These are phyloP conservation scores for Boletus huronensis DNA, from an alignment of 768 basidiomycete species.

Conservation along the genomic window DNA sequence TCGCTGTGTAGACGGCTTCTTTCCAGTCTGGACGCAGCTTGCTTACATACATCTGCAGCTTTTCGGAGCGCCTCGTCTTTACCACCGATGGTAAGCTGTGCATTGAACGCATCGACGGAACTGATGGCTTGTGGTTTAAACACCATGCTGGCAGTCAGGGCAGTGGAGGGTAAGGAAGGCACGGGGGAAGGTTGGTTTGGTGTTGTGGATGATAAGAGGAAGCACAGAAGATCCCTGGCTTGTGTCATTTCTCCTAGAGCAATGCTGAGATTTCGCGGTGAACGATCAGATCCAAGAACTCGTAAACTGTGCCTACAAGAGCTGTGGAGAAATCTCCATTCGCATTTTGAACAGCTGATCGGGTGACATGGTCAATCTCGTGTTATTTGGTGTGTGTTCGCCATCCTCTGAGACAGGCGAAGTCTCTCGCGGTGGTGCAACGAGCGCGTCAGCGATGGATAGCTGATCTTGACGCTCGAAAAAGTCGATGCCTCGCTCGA, in stretches of 20 bases:
- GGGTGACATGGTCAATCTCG: conserved; percentile 54
- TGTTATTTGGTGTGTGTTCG: conserved; percentile 28
- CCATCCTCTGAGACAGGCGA: conserved; percentile 28
- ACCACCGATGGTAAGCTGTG: conserved; percentile 68
- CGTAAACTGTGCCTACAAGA: conserved; percentile 53
- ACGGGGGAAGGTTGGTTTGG: conserved; percentile 34
- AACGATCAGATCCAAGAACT: conserved; percentile 3
- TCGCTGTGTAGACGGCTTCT: conserved; percentile 57
- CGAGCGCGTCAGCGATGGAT: conserved; percentile 15
- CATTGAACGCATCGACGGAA: conserved; percentile 69
- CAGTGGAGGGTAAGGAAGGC: conserved; percentile 28
- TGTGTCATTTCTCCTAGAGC: conserved; percentile 79
- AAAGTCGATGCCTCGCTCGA: conserved; percentile 72
- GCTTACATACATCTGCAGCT: conserved; percentile 67
- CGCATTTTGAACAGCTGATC: conserved; percentile 77
- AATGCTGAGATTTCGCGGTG: conserved; percentile 42
- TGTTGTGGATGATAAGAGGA: conserved; percentile 46
- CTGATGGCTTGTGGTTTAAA: conserved; percentile 61
- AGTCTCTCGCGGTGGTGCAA: conserved; percentile 27
- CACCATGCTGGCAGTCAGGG: conserved; percentile 60
- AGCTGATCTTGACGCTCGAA: conserved; percentile 51
- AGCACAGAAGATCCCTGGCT: conserved; percentile 64
- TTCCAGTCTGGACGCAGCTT: conserved; percentile 68
- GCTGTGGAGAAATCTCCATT: conserved; percentile 62
- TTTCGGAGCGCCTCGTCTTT: conserved; percentile 79